phyloP scores from a whole-genome alignment of 768 basidiomycete genomes.

The Phlebiopsis gigantea region DNA sequence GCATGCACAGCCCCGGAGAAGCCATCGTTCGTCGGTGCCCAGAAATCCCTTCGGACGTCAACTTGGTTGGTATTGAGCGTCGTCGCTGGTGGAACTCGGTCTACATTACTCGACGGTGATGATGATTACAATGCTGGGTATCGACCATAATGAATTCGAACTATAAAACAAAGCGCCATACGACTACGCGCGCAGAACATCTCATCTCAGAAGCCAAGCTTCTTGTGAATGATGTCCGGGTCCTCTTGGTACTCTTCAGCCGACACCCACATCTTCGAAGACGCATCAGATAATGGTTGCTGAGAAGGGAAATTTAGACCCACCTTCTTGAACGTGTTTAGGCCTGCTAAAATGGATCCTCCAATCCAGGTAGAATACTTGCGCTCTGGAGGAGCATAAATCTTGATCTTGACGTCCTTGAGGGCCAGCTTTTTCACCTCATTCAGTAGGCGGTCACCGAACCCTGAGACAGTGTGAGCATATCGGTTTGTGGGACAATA shows the following conservation, averaged over 20 bases:
- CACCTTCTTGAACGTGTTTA: conserved; percentile 98
- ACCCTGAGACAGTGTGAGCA: conserved; percentile 42
- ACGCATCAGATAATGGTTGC: neutral
- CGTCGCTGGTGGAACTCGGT: neutral
- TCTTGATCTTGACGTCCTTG: conserved; percentile 98
- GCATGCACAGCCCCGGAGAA: conserved; percentile 21
- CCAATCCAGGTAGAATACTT: conserved; percentile 98
- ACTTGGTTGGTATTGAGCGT: too few relatives aligned
- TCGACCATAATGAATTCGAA: conserved; percentile 1
- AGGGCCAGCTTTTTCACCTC: conserved; percentile 95
- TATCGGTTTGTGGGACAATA: neutral
- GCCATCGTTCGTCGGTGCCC: neutral
- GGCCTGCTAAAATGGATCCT: conserved; percentile 91
- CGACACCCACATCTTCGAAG: conserved; percentile 93
- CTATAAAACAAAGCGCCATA: neutral
- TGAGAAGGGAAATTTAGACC: conserved; percentile 7
- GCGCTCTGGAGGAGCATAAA: conserved; percentile 98
- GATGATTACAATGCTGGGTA: conserved; percentile 1
- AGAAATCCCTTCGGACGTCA: neutral
- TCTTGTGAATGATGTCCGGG: conserved; percentile 97
- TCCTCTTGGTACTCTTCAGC: conserved; percentile 99
- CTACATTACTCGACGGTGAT: neutral
- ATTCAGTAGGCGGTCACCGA: conserved; percentile 92
- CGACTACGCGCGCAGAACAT: neutral
- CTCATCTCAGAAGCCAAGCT: conserved; percentile 65